Conservation (phyloP, 176 grass and related monocot species). For the Thinopyrum elongatum region DNA sequence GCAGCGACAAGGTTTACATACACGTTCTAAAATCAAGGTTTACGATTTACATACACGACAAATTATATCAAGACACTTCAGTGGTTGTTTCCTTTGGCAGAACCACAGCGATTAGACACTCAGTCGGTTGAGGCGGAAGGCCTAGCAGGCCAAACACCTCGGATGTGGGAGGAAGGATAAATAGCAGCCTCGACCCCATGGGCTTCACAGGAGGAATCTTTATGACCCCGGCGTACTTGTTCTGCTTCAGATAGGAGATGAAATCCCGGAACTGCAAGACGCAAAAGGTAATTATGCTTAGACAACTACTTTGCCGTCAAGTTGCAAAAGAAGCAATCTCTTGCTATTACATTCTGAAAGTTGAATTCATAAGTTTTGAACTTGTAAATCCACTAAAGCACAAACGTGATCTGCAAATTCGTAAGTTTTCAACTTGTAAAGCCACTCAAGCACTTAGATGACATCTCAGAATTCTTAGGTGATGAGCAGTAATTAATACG, state of each 20-base stretch:
- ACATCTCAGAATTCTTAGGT: not conserved
- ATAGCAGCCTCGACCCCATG: constrained; percentile 84
- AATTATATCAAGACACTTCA: constrained; percentile 40
- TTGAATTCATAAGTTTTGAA: not conserved
- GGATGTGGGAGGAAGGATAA: constrained; percentile 71
- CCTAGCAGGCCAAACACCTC: constrained; percentile 53
- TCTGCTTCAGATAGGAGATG: constrained; percentile 85
- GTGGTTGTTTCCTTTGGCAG: constrained; percentile 71
- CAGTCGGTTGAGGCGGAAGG: constrained; percentile 54
- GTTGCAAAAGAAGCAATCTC: not conserved
- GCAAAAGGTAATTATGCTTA: constrained; percentile 14
- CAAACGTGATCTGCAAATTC: not conserved
- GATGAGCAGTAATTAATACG: not conserved
- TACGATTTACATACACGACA: not conserved
- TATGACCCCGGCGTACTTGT: constrained; percentile 90
- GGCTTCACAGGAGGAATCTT: constrained; percentile 67
- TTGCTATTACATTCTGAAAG: not conserved
- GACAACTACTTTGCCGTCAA: constrained; percentile 3
- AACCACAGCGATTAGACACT: constrained; percentile 67
- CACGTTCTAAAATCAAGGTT: constrained; percentile 1
- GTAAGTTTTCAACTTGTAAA: not conserved
- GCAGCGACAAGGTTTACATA: not conserved
- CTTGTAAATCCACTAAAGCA: not conserved
- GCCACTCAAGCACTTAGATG: not conserved
- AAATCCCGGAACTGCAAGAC: constrained; percentile 83